phyloP scores from a whole-genome alignment of 1,284 basidiomycete genomes.

The Somion occarium region DNA sequence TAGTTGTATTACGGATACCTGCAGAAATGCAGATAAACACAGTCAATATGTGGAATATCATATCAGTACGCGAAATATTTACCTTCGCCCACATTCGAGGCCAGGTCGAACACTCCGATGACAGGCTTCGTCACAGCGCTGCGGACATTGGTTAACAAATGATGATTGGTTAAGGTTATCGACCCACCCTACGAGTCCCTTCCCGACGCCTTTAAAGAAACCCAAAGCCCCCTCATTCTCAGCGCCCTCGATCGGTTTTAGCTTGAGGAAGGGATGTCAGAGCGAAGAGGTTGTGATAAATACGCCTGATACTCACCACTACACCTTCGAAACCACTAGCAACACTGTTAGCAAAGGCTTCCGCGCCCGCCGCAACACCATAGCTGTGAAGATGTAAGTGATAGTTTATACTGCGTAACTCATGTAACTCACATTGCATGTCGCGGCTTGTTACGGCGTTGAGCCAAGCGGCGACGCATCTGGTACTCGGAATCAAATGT shows the following conservation, averaged over 20 bases:
- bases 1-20: slow-evolving; percentile 97
- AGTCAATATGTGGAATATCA: not conserved
- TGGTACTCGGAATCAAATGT: slow-evolving; percentile 98
- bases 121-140: slow-evolving; percentile 95
- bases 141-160: slow-evolving; percentile 4
- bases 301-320: slow-evolving; percentile 56
- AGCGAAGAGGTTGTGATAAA: not conserved
- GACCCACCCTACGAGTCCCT: slow-evolving; percentile 87
- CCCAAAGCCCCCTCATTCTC: slow-evolving; percentile 92
- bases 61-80: not conserved
- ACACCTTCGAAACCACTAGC: slow-evolving; percentile 96
- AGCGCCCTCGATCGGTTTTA: slow-evolving; percentile 96
- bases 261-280: slow-evolving; percentile 35
- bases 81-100: slow-evolving; percentile 95
- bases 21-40: not conserved
- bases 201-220: slow-evolving; percentile 98
- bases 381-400: slow-evolving; percentile 48
- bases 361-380: slow-evolving; percentile 91
- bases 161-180: slow-evolving; percentile 5
- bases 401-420: slow-evolving; percentile 10
- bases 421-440: slow-evolving; percentile 77
- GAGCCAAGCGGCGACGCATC: slow-evolving; percentile 81
- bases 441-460: slow-evolving; percentile 90
- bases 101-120: slow-evolving; percentile 94
- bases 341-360: slow-evolving; percentile 90